Base-by-base conservation (phyloP, 2,329 filamentous ascomycete genomes). In the Microascus cirrosus region DNA sequence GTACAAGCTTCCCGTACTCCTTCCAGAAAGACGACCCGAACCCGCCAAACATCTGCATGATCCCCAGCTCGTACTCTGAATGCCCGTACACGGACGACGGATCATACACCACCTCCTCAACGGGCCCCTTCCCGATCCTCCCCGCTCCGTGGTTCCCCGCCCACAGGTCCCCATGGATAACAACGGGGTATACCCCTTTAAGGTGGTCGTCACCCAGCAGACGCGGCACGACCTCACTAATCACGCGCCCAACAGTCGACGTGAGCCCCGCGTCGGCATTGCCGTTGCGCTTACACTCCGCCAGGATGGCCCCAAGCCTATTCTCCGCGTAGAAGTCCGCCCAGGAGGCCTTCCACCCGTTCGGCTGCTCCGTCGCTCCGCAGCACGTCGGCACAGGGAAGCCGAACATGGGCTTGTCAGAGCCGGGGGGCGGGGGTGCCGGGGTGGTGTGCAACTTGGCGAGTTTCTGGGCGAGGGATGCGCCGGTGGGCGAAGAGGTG, bases 41-140 rank as follows among this genome's bases (percentile, higher is more conserved):
- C 0, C 93, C 93, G 0, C 92, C 92, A 78, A 96, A 97, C 91
- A 96, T 95, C 56, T 81, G 82, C 91, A 96, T 96, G 63, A 95
- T 96, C 0, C 93, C 93, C 56, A 95, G 74, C 63, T 96, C 93
- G 70, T 86, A 96, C 74, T 97, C 93, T 1, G 80, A 87, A 68
- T 96, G 92, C 1, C 86, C 90, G 67, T 95, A 96, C 62, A 87
- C 88, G 50, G 84, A 81, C 2, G 86, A 87, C 0, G 91, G 84
- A 67, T 96, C 93, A 67, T 85, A 96, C 1, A 95, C 82, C 1
- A 96, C 83, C 62, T 91, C 86, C 63, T 92, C 88, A 0, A 77
- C 72, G 1, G 74, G 77, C 0, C 77, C 76, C 35, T 68, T 64
- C 1, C 75, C 77, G 56, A 95, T 85, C 50, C 75, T 76, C 0